Conservation (phyloP, 371 early-diverging fungal genomes). For the Mortierella sp. region DNA sequence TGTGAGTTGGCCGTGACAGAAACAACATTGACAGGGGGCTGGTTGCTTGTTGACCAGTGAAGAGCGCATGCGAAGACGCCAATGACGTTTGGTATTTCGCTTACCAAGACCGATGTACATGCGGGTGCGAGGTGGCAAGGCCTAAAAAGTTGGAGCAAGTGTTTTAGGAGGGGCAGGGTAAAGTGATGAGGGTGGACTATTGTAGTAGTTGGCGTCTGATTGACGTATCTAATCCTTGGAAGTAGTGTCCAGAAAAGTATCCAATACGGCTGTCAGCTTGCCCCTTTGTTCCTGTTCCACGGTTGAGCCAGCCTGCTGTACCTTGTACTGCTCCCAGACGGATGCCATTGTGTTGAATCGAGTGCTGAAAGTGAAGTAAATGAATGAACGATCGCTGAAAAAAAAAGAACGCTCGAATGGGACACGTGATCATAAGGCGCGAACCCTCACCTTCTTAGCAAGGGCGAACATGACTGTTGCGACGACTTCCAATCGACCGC, state of each 20-base stretch:
- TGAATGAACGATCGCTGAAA: not conserved
- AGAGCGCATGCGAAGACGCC: too few species aligned
- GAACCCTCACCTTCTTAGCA: not conserved
- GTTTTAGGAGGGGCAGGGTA: not conserved
- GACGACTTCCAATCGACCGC: not conserved
- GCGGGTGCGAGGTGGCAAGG: slow-evolving; percentile 47
- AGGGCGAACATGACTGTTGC: not conserved
- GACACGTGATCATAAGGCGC: not conserved
- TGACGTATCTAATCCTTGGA: not conserved
- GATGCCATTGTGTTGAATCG: slow-evolving; percentile 21
- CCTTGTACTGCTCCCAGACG: slow-evolving; percentile 50
- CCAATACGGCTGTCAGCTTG: not conserved
- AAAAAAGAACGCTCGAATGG: not conserved
- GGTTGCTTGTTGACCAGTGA: too few species aligned
- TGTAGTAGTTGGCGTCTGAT: not conserved
- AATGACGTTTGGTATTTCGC: not conserved
- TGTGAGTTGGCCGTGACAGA: not conserved
- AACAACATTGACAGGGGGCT: too few species aligned
- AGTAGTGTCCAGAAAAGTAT: not conserved
- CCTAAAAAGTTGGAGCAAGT: slow-evolving; percentile 9
- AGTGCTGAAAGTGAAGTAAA: not conserved
- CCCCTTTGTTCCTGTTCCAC: not conserved
- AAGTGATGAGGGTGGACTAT: not conserved
- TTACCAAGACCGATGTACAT: slow-evolving; percentile 52
- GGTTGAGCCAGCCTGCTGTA: not conserved